Percentiles rank a stretch among this genome's conserved stretches.
These are phyloP conservation scores for Decorospora gaudefroyi DNA, from an alignment of 2,329 filamentous ascomycete species.

Conservation along the genomic window DNA sequence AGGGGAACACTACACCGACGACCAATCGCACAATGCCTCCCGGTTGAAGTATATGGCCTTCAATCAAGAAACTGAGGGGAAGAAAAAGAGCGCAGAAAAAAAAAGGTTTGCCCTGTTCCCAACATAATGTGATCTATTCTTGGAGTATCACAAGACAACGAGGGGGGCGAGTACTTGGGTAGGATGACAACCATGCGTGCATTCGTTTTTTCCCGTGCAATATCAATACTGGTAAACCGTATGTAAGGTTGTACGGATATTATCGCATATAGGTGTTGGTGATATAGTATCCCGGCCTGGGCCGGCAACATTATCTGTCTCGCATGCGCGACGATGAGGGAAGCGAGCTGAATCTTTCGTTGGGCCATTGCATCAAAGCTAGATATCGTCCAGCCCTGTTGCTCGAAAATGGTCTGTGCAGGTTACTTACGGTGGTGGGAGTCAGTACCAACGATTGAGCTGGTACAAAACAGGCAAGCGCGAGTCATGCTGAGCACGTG, in stretches of 20 bases:
- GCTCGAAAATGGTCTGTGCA: too few species aligned
- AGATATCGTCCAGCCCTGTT: too few species aligned
- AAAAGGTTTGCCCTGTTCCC: slow-evolving; percentile 1
- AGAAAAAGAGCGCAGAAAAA: slow-evolving; percentile 6
- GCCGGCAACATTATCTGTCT: slow-evolving; percentile 6
- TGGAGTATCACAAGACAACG: slow-evolving; percentile 21
- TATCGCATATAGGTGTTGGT: slow-evolving; percentile 32
- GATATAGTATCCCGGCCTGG: slow-evolving; percentile 17
- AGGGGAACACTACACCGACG: slow-evolving; percentile 13
- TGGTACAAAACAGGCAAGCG: too few species aligned
- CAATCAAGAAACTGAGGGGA: too few species aligned
- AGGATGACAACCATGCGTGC: slow-evolving; percentile 8
- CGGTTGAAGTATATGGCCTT: slow-evolving; percentile 8
- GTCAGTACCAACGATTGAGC: too few species aligned
- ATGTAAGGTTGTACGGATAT: slow-evolving; percentile 26
- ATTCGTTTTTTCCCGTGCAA: slow-evolving; percentile 15
- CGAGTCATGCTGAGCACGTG: too few species aligned
- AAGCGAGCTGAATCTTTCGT: too few species aligned
- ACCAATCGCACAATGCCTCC: slow-evolving; percentile 21
- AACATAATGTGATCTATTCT: slow-evolving; percentile 26
- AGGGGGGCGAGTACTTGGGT: slow-evolving; percentile 9
- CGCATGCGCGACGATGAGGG: too few species aligned
- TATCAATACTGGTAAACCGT: too few species aligned
- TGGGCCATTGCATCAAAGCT: too few species aligned
- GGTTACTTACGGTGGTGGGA: too few species aligned